Base-by-base conservation (phyloP, 2,329 filamentous ascomycete genomes). In the Colletotrichum caudatum region DNA sequence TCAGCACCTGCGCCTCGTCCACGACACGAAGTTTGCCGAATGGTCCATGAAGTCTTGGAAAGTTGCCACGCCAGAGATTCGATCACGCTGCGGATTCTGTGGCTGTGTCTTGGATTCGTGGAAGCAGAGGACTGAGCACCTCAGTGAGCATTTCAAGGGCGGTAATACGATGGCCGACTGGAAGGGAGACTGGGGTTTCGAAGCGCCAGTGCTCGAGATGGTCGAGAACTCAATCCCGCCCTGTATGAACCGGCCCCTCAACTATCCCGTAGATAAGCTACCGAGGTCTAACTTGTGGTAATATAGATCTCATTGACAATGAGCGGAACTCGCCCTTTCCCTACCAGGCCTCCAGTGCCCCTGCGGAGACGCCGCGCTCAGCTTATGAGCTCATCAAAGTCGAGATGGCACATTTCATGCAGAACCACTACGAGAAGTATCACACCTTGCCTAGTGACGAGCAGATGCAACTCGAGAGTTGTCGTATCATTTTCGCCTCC, bases 161-260 rank as follows among this genome's bases (percentile, higher is more conserved):
- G 89, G 90, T 81, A 87, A 86, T 74, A 89, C 87, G 76, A 92
- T 92, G 89, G 88, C 87, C 73, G 88, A 91, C 79, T 92, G 90
- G 90, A 90, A 90, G 84, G 90, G 90, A 82, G 89, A 90, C 80
- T 91, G 89, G 89, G 90, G 90, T 84, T 91, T 92, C 73, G 89
- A 91, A 66, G 81, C 82, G 37, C 85, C 88, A 46, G 86, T 91
- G 53, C 82, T 90, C 75, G 84, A 89, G 73, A 87, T 91, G 83
- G 87, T 91, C 76, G 89, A 91, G 79, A 91, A 91, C 77, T 89
- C 89, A 58, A 90, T 92, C 69, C 90, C 89, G 65, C 89, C 89
- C 61, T 91, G 88, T 90, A 85, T 83, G 86, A 64, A 54, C 20
- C 82, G 81, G 78, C 78, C 78, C 76, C 73, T 80, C 59, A 78